These are phyloP conservation scores for Daldinia vernicosa DNA, from an alignment of 495 filamentous ascomycete genomes.

Conservation along the genomic window DNA sequence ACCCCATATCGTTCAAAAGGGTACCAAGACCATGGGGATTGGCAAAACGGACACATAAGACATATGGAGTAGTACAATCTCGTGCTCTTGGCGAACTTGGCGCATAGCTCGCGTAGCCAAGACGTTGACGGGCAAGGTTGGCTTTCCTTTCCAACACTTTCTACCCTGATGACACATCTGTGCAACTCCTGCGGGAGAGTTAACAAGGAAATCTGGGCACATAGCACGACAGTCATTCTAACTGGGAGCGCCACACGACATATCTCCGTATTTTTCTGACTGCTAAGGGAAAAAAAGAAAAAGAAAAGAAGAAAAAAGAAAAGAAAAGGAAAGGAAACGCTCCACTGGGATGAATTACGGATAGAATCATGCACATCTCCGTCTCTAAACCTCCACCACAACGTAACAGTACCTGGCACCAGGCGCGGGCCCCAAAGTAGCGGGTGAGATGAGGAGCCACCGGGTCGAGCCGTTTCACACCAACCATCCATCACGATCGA, in stretches of 20 bases:
- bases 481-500: slow-evolving; percentile 38
- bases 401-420: slow-evolving; percentile 42
- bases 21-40: slow-evolving; percentile 28
- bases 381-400: slow-evolving; percentile 31
- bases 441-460: slow-evolving; percentile 37
- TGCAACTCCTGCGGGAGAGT: slow-evolving; percentile 35
- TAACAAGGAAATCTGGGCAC: slow-evolving; percentile 31
- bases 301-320: neutral
- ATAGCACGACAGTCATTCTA: slow-evolving; percentile 36
- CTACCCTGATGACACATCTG: slow-evolving; percentile 36
- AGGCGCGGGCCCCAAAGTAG: slow-evolving; percentile 31
- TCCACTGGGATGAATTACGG: slow-evolving; percentile 20
- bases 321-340: neutral
- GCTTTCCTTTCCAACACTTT: slow-evolving; percentile 37
- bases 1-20: slow-evolving; percentile 6
- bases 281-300: neutral
- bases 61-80: slow-evolving; percentile 39
- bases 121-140: slow-evolving; percentile 39
- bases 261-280: slow-evolving; percentile 13
- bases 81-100: slow-evolving; percentile 44
- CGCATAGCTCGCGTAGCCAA: slow-evolving; percentile 43
- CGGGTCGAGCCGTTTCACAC: slow-evolving; percentile 39
- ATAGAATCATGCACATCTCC: slow-evolving; percentile 32
- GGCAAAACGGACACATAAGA: slow-evolving; percentile 22
- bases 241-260: slow-evolving; percentile 2